Evolutionary conservation across 306 rosid species (phyloP), one percentile per base, ranked within the genome.

Genomic region (Elaeagnus macrophylla): DNA sequence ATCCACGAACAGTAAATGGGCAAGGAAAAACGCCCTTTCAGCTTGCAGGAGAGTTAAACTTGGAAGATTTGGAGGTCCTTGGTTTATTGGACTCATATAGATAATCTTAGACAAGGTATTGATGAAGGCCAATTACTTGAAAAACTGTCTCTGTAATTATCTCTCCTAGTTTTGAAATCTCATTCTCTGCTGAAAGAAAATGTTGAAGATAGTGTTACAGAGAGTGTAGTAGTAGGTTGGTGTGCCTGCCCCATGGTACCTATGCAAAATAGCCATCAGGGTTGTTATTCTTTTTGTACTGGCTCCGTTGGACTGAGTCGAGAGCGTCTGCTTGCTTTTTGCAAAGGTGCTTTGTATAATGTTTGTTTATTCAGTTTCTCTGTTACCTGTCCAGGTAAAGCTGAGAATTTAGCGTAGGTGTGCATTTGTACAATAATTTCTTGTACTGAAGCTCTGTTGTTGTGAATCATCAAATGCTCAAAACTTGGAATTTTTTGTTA

Each of bases 21-120:
- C 83, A 80, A 48, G 96, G 99, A 54, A 93, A 89, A 87, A 93
- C 82, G 16, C 83, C 95, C 2, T 54, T 82, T 32, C 85, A 82
- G 69, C 76, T 84, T 39, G 94, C 94, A 50, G 64, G 79, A 10
- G 88, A 82, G 71, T 75, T 83, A 9, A 93, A 87, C 69, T 77
- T 73, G 3, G 80, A 74, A 10, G 88, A 93, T 61, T 56, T 61
- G 35, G 88, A 79, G 60, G 59, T 87, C 73, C 82, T 71, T 68
- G 76, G 81, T 42, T 53, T 80, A 62, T 60, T 78, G 50, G 32
- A 82, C 55, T 75, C 94, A 58, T 85, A 72, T 56, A 82, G 96
- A 64, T 93, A 72, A 87, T 37, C 62, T 56, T 58, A 15, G 17
- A 39, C 47, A 14, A 65, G 62, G 61, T 60, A 36, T 53, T 52